Evolutionary conservation across 2,329 filamentous ascomycete genomes (phyloP), one percentile per base, ranked within the genome.

Genomic region (Diplocarpon rosae): DNA sequence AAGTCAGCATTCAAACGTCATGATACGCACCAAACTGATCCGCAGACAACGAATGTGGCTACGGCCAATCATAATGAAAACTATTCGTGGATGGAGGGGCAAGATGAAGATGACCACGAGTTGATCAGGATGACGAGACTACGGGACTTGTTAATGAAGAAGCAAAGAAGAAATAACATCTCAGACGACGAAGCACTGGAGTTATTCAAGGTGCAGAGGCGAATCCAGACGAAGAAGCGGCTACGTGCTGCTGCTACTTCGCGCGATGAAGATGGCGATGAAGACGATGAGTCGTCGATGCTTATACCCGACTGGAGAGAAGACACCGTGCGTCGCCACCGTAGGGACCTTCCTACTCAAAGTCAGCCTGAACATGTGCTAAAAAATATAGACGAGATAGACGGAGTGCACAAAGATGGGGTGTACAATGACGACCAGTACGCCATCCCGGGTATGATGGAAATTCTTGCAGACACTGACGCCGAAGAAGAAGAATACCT

Each of bases 191-290:
- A 54, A 16, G 9, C 11, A 1, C 16, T 47, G 30, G 34, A 49
- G 12, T 30, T 56, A 2, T 39, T 36, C 11, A 50, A 51, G 30
- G 10, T 48, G 2, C 6, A 46, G 16, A 46, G 40, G 3, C 15
- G 43, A 9, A 34, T 53, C 9, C 4, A 32, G n/a, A n/a, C 13
- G 14, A 39, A 39, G 15, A 12, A 44, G 12, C 45, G 45, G 29
- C 28, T 47, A 2, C 16, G 28, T 20, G 32, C 28, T 35, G 39
- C 36, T n/a, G 35, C 36, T n/a, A 29, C 45, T 15, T 35, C n/a
- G 11, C 33, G 33, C 11, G 16, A 16, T 17, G 30, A 32, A 32
- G n/a, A 12, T 5, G 11, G n/a, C 5, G n/a, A 29, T 27, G 33
- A 35, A 17, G 15, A 14, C 15, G 33, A 17, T 3, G 15, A 35